These are phyloP conservation scores for Juglanconis juglandina DNA, from an alignment of 2,329 filamentous ascomycete species.

Conservation along the genomic window DNA sequence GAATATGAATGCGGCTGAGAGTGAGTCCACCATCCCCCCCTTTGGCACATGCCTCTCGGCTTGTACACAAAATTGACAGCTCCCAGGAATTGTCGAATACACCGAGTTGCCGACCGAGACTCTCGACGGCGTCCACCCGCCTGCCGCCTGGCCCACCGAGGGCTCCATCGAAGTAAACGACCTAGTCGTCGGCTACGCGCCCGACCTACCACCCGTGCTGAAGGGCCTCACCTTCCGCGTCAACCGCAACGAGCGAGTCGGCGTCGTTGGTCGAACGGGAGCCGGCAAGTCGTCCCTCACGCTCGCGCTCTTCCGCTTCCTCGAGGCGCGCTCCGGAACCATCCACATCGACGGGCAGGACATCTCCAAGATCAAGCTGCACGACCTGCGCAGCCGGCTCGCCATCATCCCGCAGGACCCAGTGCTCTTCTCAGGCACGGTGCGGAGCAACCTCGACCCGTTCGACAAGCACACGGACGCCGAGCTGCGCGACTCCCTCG, in stretches of 20 bases:
- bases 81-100: constrained; percentile 62
- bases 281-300: constrained; percentile 76
- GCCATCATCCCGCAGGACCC: constrained; percentile 81
- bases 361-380: constrained; percentile 67
- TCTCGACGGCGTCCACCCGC: constrained; percentile 56
- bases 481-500: constrained; percentile 66
- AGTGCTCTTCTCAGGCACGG: constrained; percentile 75
- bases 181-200: constrained; percentile 68
- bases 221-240: constrained; percentile 67
- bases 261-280: constrained; percentile 75
- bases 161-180: constrained; percentile 71
- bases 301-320: constrained; percentile 72
- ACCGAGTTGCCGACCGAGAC: constrained; percentile 65
- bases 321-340: constrained; percentile 63
- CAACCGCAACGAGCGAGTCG: constrained; percentile 64
- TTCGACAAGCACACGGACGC: constrained; percentile 67
- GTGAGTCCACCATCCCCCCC: constrained; percentile 26
- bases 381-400: constrained; percentile 68
- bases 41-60: too few species aligned
- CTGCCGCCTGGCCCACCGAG: constrained; percentile 71
- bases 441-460: constrained; percentile 74
- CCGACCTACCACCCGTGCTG: constrained; percentile 67
- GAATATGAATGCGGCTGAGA: constrained; percentile 75
- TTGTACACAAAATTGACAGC: neutral
- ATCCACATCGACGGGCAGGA: constrained; percentile 72